phyloP scores from a whole-genome alignment of 192 early-diverging fungal species.

The Podila minutissima region DNA sequence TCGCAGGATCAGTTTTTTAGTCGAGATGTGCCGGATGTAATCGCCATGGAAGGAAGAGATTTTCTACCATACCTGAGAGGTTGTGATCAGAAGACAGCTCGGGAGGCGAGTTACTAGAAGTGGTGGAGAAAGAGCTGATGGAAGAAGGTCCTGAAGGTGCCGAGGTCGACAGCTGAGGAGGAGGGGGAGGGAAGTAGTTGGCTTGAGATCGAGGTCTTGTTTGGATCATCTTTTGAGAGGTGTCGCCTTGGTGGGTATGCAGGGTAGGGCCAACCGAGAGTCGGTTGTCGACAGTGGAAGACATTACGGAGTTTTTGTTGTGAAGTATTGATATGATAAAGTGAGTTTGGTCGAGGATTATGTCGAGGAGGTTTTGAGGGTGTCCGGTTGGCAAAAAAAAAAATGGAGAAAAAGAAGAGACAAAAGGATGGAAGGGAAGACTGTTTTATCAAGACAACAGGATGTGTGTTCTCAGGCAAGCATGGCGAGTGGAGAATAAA shows the following conservation, averaged over 20 bases:
- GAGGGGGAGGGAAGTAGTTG: slow-evolving; percentile 3
- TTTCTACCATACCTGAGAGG: background rate
- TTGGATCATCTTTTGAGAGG: background rate
- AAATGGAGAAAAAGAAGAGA: too few relatives aligned
- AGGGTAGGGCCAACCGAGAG: background rate
- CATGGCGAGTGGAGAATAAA: too few relatives aligned
- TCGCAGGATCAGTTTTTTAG: background rate
- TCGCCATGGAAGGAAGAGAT: too few relatives aligned
- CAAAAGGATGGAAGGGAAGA: too few relatives aligned
- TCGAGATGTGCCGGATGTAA: too few relatives aligned
- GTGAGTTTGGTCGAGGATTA: background rate
- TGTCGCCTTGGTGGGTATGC: background rate
- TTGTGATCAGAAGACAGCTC: background rate
- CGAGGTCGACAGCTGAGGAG: background rate
- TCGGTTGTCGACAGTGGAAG: background rate
- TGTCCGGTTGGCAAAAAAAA: too few relatives aligned
- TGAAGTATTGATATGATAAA: background rate
- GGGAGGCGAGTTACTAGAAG: background rate
- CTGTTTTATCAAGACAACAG: too few relatives aligned
- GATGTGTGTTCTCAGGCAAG: too few relatives aligned
- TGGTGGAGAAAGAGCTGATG: background rate
- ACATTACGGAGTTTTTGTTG: background rate
- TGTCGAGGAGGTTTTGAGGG: background rate
- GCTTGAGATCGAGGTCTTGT: background rate
- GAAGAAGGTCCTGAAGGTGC: background rate